These are phyloP conservation scores for Candida cerambycidarum DNA, from an alignment of 805 yeast genomes.

Conservation along the genomic window DNA sequence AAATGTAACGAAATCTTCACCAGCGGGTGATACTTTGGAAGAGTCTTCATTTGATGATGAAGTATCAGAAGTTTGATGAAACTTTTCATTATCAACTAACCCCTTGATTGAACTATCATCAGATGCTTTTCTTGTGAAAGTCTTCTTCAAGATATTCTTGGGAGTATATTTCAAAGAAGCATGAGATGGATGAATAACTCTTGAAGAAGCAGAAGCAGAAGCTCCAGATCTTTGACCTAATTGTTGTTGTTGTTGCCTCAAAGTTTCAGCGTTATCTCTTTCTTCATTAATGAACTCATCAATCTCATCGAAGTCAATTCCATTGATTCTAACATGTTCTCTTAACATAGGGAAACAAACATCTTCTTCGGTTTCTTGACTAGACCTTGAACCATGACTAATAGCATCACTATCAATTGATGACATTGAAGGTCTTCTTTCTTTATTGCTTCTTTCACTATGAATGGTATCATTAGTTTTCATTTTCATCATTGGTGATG, in stretches of 20 bases:
- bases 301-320: constrained; percentile 88
- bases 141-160: constrained; percentile 26
- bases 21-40: constrained; percentile 1
- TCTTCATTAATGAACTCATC: constrained; percentile 75
- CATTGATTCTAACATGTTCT: constrained; percentile 57
- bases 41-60: constrained; percentile 13
- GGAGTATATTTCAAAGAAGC: constrained; percentile 70
- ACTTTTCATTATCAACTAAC: constrained; percentile 8
- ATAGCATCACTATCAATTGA: constrained; percentile 62
- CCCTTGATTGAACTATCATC: constrained; percentile 2
- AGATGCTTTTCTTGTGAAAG: constrained; percentile 5
- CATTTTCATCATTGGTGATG: constrained; percentile 28
- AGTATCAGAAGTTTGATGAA: constrained; percentile 10
- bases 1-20: constrained; percentile 14
- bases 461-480: constrained; percentile 24
- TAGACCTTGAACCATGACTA: constrained; percentile 71
- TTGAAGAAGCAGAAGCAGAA: constrained; percentile 9
- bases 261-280: constrained; percentile 42
- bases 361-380: constrained; percentile 94
- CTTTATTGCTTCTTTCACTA: constrained; percentile 17
- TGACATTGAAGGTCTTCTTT: constrained; percentile 32
- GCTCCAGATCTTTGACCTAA: constrained; percentile 14
- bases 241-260: constrained; percentile 28
- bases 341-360: constrained; percentile 94
- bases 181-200: constrained; percentile 11